A percentile compares a stretch with the other conserved stretches of the same genome.
Conservation (phyloP, 2,329 filamentous ascomycete genomes). For the Septoria petroselini region DNA sequence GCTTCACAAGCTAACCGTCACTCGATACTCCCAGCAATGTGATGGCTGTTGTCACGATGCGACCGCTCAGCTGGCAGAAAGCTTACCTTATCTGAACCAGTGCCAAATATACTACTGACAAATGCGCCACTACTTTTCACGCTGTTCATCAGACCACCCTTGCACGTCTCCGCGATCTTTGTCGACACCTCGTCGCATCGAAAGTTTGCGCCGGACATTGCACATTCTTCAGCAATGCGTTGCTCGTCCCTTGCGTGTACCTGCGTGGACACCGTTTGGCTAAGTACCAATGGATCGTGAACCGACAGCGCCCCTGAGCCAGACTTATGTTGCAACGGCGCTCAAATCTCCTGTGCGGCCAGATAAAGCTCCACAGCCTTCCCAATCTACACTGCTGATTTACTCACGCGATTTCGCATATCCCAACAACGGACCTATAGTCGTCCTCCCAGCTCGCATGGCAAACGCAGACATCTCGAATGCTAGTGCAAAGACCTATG, state of each 20-base stretch:
- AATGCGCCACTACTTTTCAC: no score
- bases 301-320: constrained; percentile 15
- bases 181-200: constrained; percentile 1
- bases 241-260: constrained; percentile 17
- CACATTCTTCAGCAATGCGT: constrained; percentile 18
- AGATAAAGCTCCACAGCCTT: constrained; percentile 1
- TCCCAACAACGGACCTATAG: constrained; percentile 39
- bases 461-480: constrained; percentile 48
- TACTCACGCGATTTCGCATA: constrained; percentile 47
- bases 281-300: constrained; percentile 12
- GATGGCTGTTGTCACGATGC: no score
- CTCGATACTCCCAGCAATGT: no score
- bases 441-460: constrained; percentile 42
- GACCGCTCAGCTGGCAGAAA: no score
- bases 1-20: no score
- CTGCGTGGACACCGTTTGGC: constrained; percentile 7
- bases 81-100: no score
- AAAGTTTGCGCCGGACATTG: constrained; percentile 10
- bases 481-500: constrained; percentile 49
- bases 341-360: background rate
- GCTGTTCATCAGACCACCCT: no score
- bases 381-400: constrained; percentile 21
- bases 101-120: no score
- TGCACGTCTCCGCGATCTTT: no score
- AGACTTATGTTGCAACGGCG: constrained; percentile 5